A percentile compares a stretch with the other conserved stretches of the same genome.
Conservation (phyloP, 1,284 basidiomycete genomes). For the Irpex sp. region DNA sequence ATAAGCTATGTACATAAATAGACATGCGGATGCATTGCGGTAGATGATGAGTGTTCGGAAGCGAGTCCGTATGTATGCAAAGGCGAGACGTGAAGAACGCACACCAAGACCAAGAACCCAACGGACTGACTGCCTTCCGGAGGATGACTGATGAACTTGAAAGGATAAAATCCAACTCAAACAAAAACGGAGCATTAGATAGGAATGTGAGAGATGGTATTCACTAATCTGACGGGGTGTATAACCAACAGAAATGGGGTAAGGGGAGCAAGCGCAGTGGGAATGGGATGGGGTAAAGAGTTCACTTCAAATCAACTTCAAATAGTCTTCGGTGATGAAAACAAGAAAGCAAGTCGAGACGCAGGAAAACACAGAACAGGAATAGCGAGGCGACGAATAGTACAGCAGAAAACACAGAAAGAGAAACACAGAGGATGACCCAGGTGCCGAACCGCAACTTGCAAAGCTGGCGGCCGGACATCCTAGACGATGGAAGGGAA, state of each 20-base stretch:
- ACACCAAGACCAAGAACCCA: too few species aligned
- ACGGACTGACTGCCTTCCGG: too few species aligned
- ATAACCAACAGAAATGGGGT: background rate
- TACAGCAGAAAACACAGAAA: background rate
- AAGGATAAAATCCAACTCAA: background rate
- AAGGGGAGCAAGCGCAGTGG: background rate
- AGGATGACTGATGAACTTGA: too few species aligned
- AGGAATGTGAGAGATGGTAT: background rate
- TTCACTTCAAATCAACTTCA: background rate
- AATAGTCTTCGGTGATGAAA: background rate
- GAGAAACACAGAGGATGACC: background rate
- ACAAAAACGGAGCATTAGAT: background rate
- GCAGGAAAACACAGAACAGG: background rate
- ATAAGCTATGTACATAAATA: too few species aligned
- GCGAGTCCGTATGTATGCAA: too few species aligned
- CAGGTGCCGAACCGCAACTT: background rate
- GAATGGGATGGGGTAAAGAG: background rate
- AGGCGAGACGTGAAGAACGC: too few species aligned
- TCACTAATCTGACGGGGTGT: background rate
- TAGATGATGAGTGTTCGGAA: too few species aligned
- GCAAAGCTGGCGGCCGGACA: background rate
- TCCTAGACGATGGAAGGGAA: background rate
- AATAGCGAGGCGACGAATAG: conserved; percentile 1
- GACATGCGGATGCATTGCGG: too few species aligned
- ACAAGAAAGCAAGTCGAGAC: conserved; percentile 1